Conservation (phyloP, 192 early-diverging fungal species). For the Linnemannia schmuckeri region DNA sequence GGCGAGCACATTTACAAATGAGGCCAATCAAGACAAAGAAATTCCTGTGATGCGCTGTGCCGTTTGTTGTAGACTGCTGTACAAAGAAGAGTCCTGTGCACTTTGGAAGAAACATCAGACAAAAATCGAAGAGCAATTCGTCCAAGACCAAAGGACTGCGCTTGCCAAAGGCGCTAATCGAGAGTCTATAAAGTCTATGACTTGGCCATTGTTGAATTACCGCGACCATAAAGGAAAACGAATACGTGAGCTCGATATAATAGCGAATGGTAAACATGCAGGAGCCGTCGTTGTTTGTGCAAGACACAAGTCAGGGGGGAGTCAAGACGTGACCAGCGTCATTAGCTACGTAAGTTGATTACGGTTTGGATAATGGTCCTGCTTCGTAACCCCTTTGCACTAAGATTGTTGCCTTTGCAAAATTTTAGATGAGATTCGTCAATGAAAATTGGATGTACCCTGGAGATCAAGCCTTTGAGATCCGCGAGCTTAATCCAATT, state of each 20-base stretch:
- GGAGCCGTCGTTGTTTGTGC: conserved; percentile 21
- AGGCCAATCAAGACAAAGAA: conserved; percentile 16
- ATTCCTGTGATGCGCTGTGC: conserved; percentile 12
- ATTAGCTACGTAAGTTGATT: conserved; percentile 14
- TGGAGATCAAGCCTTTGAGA: conserved; percentile 4
- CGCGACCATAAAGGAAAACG: conserved; percentile 17
- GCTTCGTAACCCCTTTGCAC: too few species aligned
- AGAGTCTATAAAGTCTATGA: not conserved
- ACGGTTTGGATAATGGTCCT: too few species aligned
- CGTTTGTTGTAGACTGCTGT: conserved; percentile 28
- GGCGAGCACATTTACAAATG: conserved; percentile 11
- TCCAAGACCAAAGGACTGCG: not conserved
- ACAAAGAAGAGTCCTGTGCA: conserved; percentile 4
- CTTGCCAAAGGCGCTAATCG: not conserved
- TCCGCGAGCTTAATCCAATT: conserved; percentile 13
- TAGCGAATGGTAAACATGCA: not conserved
- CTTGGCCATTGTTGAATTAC: conserved; percentile 27
- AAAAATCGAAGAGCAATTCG: conserved; percentile 15
- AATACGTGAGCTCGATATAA: conserved; percentile 3
- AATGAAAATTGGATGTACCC: conserved; percentile 28
- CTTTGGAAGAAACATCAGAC: not conserved
- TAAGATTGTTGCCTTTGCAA: too few species aligned
- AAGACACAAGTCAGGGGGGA: conserved; percentile 22
- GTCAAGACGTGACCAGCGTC: conserved; percentile 3
- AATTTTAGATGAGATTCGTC: conserved; percentile 11